Percentiles rank a stretch among this genome's conserved stretches.
phyloP scores from a whole-genome alignment of 345 rosid species.

The Lenwebbia sp. region DNA sequence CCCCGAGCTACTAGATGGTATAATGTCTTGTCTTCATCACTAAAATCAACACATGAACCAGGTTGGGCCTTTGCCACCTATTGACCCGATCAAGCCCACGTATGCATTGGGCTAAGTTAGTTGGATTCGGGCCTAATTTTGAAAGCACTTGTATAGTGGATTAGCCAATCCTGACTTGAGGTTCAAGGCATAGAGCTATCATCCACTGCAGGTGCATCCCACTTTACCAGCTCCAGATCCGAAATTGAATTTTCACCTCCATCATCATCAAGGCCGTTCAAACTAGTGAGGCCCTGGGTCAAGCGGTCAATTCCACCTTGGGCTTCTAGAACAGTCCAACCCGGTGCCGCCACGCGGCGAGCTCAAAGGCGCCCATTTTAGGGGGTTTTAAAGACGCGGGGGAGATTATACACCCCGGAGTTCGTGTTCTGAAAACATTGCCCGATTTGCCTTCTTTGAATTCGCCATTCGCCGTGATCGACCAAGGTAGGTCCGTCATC shows the following conservation, averaged over 20 bases:
- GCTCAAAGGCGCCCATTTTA: background rate
- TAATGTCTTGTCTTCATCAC: too few relatives aligned
- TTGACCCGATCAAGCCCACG: too few relatives aligned
- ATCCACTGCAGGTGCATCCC: background rate
- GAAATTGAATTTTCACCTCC: background rate
- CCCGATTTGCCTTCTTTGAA: background rate
- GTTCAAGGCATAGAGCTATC: background rate
- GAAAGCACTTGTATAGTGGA: background rate
- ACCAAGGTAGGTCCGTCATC: background rate
- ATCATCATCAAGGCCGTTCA: background rate
- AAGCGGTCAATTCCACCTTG: background rate
- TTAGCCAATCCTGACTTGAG: background rate
- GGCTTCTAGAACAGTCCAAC: background rate
- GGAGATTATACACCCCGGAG: background rate
- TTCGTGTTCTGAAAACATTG: background rate
- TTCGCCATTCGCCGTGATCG: background rate
- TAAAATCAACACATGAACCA: too few relatives aligned
- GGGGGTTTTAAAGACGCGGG: background rate
- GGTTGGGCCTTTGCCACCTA: too few relatives aligned
- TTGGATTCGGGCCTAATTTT: background rate
- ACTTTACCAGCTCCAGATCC: background rate
- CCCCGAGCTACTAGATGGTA: too few relatives aligned
- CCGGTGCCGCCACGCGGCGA: background rate
- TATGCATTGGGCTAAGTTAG: background rate
- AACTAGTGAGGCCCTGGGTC: background rate